phyloP scores from a whole-genome alignment of 2,329 filamentous ascomycete genomes.

The Colletotrichum neosansevieriae region DNA sequence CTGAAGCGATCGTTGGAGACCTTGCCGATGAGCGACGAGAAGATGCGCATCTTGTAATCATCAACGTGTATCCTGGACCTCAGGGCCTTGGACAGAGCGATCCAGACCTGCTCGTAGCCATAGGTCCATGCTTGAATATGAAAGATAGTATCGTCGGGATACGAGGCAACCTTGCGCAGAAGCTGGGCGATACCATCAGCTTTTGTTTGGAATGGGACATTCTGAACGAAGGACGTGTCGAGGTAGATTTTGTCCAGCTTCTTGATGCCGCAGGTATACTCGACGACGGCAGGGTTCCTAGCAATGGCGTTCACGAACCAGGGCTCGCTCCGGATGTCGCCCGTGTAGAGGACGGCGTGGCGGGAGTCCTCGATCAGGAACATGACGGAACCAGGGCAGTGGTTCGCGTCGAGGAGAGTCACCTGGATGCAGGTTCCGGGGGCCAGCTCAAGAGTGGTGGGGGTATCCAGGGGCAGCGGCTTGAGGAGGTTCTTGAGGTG shows the following conservation, averaged over 20 bases:
- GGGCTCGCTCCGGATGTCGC: conserved; percentile 85
- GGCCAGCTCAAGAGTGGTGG: conserved; percentile 79
- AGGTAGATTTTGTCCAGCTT: conserved; percentile 86
- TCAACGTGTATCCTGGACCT: conserved; percentile 83
- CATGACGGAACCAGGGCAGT: conserved; percentile 92
- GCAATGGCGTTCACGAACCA: conserved; percentile 86
- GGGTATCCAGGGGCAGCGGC: conserved; percentile 84
- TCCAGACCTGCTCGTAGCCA: conserved; percentile 90
- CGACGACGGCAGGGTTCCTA: conserved; percentile 78
- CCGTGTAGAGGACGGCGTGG: conserved; percentile 86
- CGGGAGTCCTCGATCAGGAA: conserved; percentile 84
- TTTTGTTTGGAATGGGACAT: conserved; percentile 68
- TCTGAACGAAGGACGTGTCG: conserved; percentile 80
- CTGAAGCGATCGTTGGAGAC: conserved; percentile 54
- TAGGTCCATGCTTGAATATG: conserved; percentile 93
- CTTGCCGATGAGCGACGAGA: conserved; percentile 69
- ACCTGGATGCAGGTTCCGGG: conserved; percentile 79
- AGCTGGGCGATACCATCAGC: conserved; percentile 82
- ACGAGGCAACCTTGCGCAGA: conserved; percentile 73
- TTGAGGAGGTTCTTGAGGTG: conserved; percentile 82
- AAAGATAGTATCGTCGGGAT: conserved; percentile 81
- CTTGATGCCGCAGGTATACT: conserved; percentile 76
- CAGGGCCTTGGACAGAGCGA: conserved; percentile 79
- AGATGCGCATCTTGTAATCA: conserved; percentile 81
- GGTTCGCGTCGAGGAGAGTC: conserved; percentile 91